These are phyloP conservation scores for Suillus discolor DNA, from an alignment of 768 basidiomycete genomes.

Conservation along the genomic window DNA sequence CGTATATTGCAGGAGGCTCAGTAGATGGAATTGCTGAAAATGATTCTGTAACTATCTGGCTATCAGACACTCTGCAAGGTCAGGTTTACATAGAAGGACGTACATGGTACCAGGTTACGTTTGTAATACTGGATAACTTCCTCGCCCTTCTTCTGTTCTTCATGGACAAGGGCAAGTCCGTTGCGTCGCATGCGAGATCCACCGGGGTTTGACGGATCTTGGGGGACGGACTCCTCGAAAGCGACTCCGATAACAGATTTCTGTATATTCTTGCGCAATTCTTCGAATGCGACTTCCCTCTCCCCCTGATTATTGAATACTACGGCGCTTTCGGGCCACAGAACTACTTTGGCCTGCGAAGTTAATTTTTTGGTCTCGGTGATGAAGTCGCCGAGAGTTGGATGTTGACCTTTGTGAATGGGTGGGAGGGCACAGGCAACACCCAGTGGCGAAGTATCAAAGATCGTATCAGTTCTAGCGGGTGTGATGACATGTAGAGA, in stretches of 20 bases:
- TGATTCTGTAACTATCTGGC: slow-evolving; percentile 70
- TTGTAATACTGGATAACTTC: slow-evolving; percentile 67
- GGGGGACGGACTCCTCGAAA: slow-evolving; percentile 61
- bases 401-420: slow-evolving; percentile 41
- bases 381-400: slow-evolving; percentile 63
- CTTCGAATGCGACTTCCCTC: slow-evolving; percentile 48
- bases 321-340: slow-evolving; percentile 86
- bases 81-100: slow-evolving; percentile 29
- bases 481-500: slow-evolving; percentile 53
- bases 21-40: slow-evolving; percentile 59
- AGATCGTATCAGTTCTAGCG: slow-evolving; percentile 33
- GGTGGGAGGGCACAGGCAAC: slow-evolving; percentile 73
- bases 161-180: slow-evolving; percentile 62
- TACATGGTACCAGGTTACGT: slow-evolving; percentile 76
- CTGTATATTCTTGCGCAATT: slow-evolving; percentile 37
- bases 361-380: slow-evolving; percentile 51
- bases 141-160: slow-evolving; percentile 35
- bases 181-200: slow-evolving; percentile 50
- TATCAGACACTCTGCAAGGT: slow-evolving; percentile 5
- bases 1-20: slow-evolving; percentile 51
- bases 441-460: slow-evolving; percentile 52
- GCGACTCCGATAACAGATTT: slow-evolving; percentile 66
- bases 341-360: slow-evolving; percentile 51
- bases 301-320: slow-evolving; percentile 56
- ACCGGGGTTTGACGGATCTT: slow-evolving; percentile 39